These are phyloP conservation scores for Sordaria brevicollis DNA, from an alignment of 495 filamentous ascomycete genomes.

Conservation along the genomic window DNA sequence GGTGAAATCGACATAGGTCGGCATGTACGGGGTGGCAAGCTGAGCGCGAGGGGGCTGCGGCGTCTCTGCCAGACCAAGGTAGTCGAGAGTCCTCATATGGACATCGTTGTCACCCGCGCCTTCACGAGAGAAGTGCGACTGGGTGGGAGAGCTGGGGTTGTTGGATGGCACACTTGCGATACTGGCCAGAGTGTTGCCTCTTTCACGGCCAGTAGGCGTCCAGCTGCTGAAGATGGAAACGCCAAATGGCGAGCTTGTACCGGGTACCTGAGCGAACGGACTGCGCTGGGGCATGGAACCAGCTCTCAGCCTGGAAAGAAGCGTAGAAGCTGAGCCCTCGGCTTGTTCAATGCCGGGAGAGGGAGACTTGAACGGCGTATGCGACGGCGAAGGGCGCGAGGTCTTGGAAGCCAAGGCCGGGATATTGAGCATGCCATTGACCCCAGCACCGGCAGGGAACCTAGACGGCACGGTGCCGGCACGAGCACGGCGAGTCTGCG, in stretches of 20 bases:
- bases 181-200: slow-evolving; percentile 76
- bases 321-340: slow-evolving; percentile 50
- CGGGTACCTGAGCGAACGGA: slow-evolving; percentile 48
- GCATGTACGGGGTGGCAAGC: slow-evolving; percentile 67
- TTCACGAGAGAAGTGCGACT: slow-evolving; percentile 82
- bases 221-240: slow-evolving; percentile 79
- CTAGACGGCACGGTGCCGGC: slow-evolving; percentile 95
- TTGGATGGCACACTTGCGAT: slow-evolving; percentile 67
- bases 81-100: slow-evolving; percentile 86
- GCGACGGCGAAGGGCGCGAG: slow-evolving; percentile 79
- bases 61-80: slow-evolving; percentile 89
- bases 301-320: slow-evolving; percentile 80
- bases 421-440: slow-evolving; percentile 47
- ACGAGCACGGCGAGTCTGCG: slow-evolving; percentile 57
- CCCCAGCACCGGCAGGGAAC: slow-evolving; percentile 62
- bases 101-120: slow-evolving; percentile 76
- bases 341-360: slow-evolving; percentile 60
- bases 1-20: slow-evolving; percentile 61
- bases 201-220: slow-evolving; percentile 63
- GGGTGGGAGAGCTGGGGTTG: slow-evolving; percentile 74
- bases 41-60: slow-evolving; percentile 70
- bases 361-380: slow-evolving; percentile 76
- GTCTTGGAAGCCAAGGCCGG: slow-evolving; percentile 67
- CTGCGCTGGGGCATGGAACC: slow-evolving; percentile 91
- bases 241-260: slow-evolving; percentile 62